Percentiles rank a stretch among this genome's conserved stretches.
Evolutionary conservation across 805 yeast genomes (phyloP).

Genomic region (Torulaspora franciscae): DNA sequence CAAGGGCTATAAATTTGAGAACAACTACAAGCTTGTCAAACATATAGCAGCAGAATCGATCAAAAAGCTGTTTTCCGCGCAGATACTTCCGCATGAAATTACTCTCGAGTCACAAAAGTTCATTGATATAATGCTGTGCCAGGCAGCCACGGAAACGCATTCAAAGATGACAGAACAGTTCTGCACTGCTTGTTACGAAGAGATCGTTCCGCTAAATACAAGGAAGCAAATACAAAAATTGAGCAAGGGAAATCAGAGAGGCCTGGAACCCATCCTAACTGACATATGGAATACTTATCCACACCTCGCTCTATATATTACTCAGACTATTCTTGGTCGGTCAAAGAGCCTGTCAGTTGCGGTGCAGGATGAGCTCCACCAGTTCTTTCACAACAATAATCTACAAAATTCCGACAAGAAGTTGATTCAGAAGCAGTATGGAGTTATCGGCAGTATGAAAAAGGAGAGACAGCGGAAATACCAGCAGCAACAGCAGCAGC

Average conservation of each 20-base stretch:
- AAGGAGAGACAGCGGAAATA: constrained; percentile 40
- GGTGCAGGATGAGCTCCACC: constrained; percentile 18
- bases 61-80: constrained; percentile 12
- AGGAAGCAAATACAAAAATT: constrained; percentile 11
- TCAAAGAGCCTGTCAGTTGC: constrained; percentile 7
- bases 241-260: constrained; percentile 10
- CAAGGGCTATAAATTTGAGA: constrained; percentile 11
- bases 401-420: constrained; percentile 18
- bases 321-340: constrained; percentile 17
- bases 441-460: constrained; percentile 34
- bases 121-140: constrained; percentile 24
- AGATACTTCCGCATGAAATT: constrained; percentile 15
- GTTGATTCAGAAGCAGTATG: constrained; percentile 31
- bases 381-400: constrained; percentile 24
- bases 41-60: constrained; percentile 6
- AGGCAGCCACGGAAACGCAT: constrained; percentile 17
- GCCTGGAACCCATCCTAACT: constrained; percentile 21
- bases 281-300: constrained; percentile 30
- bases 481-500: constrained; percentile 46
- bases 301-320: constrained; percentile 25
- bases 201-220: constrained; percentile 18
- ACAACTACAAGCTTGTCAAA: constrained; percentile 20
- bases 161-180: constrained; percentile 10
- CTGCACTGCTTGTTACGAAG: constrained; percentile 22
- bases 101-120: constrained; percentile 19